Evolutionary conservation across 2,329 filamentous ascomycete species (phyloP).

Genomic region (Botryosphaeria dothidea): DNA sequence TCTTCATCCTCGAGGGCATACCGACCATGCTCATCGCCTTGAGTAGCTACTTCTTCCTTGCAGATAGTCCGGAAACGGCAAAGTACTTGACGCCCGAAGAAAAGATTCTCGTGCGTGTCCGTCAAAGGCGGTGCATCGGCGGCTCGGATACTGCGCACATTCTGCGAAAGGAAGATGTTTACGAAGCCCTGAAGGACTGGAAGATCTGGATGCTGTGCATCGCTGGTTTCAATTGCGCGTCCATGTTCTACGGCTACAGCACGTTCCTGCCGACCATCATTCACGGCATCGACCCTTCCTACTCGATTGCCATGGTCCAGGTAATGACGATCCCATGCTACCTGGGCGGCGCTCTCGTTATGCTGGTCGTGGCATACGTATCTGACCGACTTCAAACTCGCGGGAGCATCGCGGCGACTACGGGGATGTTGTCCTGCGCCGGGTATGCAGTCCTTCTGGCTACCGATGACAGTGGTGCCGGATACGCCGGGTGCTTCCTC

Average conservation of each 20-base stretch:
- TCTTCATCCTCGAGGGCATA: slow-evolving; percentile 65
- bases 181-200: slow-evolving; percentile 70
- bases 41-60: slow-evolving; percentile 59
- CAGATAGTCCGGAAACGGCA: slow-evolving; percentile 66
- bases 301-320: slow-evolving; percentile 67
- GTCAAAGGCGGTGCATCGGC: slow-evolving; percentile 53
- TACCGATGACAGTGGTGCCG: slow-evolving; percentile 59
- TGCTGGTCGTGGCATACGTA: slow-evolving; percentile 65
- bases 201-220: slow-evolving; percentile 71
- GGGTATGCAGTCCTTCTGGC: slow-evolving; percentile 58
- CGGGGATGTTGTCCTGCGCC: slow-evolving; percentile 59
- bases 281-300: slow-evolving; percentile 61
- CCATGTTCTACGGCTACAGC: slow-evolving; percentile 76
- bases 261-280: slow-evolving; percentile 82
- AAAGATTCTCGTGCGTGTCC: slow-evolving; percentile 56
- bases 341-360: slow-evolving; percentile 68
- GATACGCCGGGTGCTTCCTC: slow-evolving; percentile 77
- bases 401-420: slow-evolving; percentile 63
- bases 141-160: slow-evolving; percentile 51
- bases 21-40: slow-evolving; percentile 58
- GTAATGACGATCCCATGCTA: slow-evolving; percentile 80
- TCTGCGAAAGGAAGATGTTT: slow-evolving; percentile 64
- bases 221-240: slow-evolving; percentile 72
- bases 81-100: slow-evolving; percentile 63
- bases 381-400: slow-evolving; percentile 69